Conservation (phyloP, 2,329 filamentous ascomycete species). For the Thielaviopsis populi region DNA sequence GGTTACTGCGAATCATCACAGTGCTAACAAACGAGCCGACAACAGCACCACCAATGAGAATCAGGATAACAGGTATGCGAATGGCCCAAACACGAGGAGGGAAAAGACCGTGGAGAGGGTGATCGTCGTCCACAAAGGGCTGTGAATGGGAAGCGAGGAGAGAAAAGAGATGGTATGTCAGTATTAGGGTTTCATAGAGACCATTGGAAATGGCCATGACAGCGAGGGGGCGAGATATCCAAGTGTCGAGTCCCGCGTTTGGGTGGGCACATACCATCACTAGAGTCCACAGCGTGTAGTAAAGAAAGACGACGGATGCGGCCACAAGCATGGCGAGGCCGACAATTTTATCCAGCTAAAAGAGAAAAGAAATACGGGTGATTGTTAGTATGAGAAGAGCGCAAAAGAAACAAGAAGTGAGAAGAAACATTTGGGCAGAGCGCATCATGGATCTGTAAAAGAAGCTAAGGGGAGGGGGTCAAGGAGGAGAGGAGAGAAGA, state of each 20-base stretch:
- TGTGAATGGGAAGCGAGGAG: constrained; percentile 26
- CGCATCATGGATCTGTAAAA: not conserved
- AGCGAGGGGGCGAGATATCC: constrained; percentile 11
- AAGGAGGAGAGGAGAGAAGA: not conserved
- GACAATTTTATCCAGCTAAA: constrained; percentile 74
- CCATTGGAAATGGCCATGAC: constrained; percentile 8
- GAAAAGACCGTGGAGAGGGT: constrained; percentile 88
- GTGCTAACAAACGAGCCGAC: constrained; percentile 91
- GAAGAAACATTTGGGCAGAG: not conserved
- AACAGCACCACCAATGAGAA: constrained; percentile 79
- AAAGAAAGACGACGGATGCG: constrained; percentile 50
- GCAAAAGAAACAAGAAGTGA: not conserved
- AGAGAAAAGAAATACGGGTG: not conserved
- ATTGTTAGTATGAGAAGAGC: not conserved
- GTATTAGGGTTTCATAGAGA: not conserved
- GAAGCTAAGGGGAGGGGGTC: not conserved
- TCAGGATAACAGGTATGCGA: constrained; percentile 91
- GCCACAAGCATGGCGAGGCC: constrained; percentile 54
- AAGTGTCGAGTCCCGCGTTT: not conserved
- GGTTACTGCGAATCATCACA: constrained; percentile 98
- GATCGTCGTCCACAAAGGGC: constrained; percentile 94
- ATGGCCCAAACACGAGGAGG: constrained; percentile 97
- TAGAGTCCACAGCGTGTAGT: constrained; percentile 96
- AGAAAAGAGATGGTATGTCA: not conserved
- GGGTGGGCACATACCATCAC: constrained; percentile 56